phyloP scores from a whole-genome alignment of 371 early-diverging fungal genomes.

The Rhizomucor miehei region DNA sequence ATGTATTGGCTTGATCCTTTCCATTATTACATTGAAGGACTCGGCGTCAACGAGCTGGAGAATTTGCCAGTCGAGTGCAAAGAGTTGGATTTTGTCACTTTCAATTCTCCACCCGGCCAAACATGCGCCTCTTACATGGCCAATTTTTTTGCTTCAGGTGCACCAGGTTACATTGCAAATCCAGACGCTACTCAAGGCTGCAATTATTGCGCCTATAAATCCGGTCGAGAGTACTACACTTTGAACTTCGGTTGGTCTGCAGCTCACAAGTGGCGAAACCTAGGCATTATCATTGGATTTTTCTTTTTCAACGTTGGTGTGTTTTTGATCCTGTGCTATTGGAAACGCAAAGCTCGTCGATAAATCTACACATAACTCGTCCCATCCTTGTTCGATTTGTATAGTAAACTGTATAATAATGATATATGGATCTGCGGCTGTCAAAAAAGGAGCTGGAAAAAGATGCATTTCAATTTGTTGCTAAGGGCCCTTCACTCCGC shows the following conservation, averaged over 20 bases:
- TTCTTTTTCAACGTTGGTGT: constrained; percentile 45
- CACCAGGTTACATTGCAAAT: constrained; percentile 55
- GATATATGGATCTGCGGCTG: no score
- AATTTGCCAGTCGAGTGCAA: constrained; percentile 45
- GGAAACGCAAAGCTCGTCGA: constrained; percentile 17
- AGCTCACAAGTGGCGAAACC: constrained; percentile 65
- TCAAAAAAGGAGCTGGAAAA: no score
- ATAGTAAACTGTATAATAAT: no score
- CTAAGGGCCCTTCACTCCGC: no score
- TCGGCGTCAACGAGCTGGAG: constrained; percentile 61
- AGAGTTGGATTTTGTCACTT: constrained; percentile 38
- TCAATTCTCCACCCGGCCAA: constrained; percentile 52
- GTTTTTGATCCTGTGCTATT: constrained; percentile 20
- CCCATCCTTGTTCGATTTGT: no score
- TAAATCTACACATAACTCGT: no score
- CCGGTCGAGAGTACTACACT: constrained; percentile 52
- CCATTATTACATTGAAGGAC: constrained; percentile 69
- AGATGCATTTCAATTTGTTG: no score
- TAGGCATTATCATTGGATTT: constrained; percentile 53
- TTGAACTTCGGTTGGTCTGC: constrained; percentile 23
- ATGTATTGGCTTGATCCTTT: constrained; percentile 67
- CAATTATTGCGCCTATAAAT: constrained; percentile 54
- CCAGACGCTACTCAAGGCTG: constrained; percentile 45
- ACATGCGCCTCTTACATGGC: constrained; percentile 57
- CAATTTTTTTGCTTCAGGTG: constrained; percentile 34